phyloP scores from a whole-genome alignment of 495 filamentous ascomycete species.

The Lasiosphaeris hirsuta region DNA sequence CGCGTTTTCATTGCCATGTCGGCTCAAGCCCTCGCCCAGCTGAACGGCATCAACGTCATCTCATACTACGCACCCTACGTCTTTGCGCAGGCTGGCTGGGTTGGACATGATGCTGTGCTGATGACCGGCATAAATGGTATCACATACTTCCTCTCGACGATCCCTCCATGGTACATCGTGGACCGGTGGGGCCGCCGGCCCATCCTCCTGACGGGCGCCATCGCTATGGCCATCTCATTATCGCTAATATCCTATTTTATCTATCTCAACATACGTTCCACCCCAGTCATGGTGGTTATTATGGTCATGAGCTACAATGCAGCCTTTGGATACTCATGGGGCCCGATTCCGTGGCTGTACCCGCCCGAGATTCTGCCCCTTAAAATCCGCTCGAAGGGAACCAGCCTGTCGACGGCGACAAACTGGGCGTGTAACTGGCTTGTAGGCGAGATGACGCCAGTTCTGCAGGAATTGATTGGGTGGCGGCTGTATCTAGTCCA shows the following conservation, averaged over 20 bases:
- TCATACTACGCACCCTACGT: constrained; percentile 97
- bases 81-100: constrained; percentile 94
- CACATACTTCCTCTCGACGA: constrained; percentile 82
- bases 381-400: constrained; percentile 96
- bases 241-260: constrained; percentile 94
- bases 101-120: constrained; percentile 81
- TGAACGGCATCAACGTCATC: constrained; percentile 99
- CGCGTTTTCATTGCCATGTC: constrained; percentile 99
- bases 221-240: constrained; percentile 89
- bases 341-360: constrained; percentile 96
- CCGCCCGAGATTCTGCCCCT: constrained; percentile 95
- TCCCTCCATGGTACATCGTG: constrained; percentile 97
- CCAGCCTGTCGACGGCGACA: constrained; percentile 90
- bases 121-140: constrained; percentile 98
- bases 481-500: constrained; percentile 95
- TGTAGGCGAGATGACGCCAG: constrained; percentile 89
- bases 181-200: constrained; percentile 87
- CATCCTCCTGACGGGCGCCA: constrained; percentile 85
- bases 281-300: constrained; percentile 80
- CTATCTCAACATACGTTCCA: constrained; percentile 72
- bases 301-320: constrained; percentile 99
- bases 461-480: constrained; percentile 83
- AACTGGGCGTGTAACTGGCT: constrained; percentile 99
- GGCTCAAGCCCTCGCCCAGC: constrained; percentile 88
- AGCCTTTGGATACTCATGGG: constrained; percentile 98